Evolutionary conservation across 805 yeast genomes (phyloP).

Genomic region (Candida sanyiensis): DNA sequence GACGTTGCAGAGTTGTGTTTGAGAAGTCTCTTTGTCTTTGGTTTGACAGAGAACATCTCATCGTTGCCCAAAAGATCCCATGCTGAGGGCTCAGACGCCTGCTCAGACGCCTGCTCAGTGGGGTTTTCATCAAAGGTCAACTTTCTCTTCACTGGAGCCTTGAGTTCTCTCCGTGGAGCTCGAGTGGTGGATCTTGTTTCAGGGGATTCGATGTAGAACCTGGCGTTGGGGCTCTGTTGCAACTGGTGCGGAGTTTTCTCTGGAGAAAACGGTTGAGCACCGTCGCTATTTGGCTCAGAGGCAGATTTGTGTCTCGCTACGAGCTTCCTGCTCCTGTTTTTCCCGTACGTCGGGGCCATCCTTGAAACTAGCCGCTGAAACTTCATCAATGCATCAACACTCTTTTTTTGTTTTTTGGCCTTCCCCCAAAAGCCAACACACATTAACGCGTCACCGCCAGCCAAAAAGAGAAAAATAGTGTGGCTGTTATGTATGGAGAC

Average conservation of each 20-base stretch:
- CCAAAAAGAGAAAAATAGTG: neutral
- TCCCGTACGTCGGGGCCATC: constrained; percentile 9
- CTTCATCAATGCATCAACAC: neutral
- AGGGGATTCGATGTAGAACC: constrained; percentile 21
- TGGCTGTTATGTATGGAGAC: constrained; percentile 98
- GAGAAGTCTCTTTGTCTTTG: constrained; percentile 6
- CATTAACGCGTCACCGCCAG: too few species aligned
- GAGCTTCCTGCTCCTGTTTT: constrained; percentile 1
- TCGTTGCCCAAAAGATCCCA: constrained; percentile 8
- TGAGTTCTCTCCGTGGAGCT: neutral
- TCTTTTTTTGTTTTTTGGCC: neutral
- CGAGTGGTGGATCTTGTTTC: too few species aligned
- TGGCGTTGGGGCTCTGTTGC: constrained; percentile 3
- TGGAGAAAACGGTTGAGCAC: constrained; percentile 4
- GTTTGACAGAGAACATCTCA: neutral
- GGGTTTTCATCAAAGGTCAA: constrained; percentile 2
- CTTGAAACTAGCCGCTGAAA: neutral
- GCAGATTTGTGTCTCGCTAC: neutral
- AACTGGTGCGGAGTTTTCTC: constrained; percentile 3
- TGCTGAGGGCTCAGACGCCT: neutral
- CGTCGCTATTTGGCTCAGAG: neutral
- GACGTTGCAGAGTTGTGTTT: neutral
- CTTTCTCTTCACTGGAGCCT: neutral
- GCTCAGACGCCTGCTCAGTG: neutral
- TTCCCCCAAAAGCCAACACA: too few species aligned